A percentile compares a stretch with the other conserved stretches of the same genome.
These are phyloP conservation scores for Cladorrhinum samala DNA, from an alignment of 495 filamentous ascomycete species.

Conservation along the genomic window DNA sequence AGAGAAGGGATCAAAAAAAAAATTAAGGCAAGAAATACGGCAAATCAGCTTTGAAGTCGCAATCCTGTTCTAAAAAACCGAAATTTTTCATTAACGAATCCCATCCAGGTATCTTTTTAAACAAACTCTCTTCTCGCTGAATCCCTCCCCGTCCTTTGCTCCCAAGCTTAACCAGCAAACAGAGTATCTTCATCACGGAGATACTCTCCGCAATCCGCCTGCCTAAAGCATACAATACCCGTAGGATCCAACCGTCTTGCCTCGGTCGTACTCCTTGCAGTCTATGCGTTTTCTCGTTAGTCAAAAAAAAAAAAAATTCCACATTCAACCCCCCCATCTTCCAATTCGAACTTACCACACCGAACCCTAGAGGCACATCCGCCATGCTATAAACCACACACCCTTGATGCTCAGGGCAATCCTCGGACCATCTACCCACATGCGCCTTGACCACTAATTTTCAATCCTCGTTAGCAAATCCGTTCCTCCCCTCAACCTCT, in stretches of 20 bases:
- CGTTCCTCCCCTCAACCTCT: too few species aligned
- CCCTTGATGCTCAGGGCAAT: slow-evolving; percentile 74
- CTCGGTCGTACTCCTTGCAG: slow-evolving; percentile 75
- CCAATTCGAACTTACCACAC: slow-evolving; percentile 24
- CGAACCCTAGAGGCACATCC: slow-evolving; percentile 76
- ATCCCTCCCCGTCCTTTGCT: slow-evolving; percentile 4
- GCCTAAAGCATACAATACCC: slow-evolving; percentile 74
- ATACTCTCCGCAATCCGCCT: slow-evolving; percentile 89
- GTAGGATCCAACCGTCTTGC: slow-evolving; percentile 80
- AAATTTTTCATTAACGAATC: too few species aligned
- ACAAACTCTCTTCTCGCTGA: too few species aligned
- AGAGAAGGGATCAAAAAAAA: too few species aligned
- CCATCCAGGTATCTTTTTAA: too few species aligned
- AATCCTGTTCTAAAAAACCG: too few species aligned
- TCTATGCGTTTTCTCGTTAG: slow-evolving; percentile 4
- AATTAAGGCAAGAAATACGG: too few species aligned
- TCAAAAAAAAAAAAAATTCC: not conserved
- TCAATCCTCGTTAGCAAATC: not conserved
- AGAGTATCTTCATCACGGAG: slow-evolving; percentile 68
- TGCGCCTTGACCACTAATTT: slow-evolving; percentile 79
- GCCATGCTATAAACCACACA: slow-evolving; percentile 71
- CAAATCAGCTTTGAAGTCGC: too few species aligned
- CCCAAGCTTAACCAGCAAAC: slow-evolving; percentile 46
- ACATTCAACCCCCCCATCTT: too few species aligned
- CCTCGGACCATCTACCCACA: slow-evolving; percentile 80